Evolutionary conservation across 208 protist genomes (phyloP), one percentile per base, ranked within the genome.

Genomic region (Hexamita inflata): DNA sequence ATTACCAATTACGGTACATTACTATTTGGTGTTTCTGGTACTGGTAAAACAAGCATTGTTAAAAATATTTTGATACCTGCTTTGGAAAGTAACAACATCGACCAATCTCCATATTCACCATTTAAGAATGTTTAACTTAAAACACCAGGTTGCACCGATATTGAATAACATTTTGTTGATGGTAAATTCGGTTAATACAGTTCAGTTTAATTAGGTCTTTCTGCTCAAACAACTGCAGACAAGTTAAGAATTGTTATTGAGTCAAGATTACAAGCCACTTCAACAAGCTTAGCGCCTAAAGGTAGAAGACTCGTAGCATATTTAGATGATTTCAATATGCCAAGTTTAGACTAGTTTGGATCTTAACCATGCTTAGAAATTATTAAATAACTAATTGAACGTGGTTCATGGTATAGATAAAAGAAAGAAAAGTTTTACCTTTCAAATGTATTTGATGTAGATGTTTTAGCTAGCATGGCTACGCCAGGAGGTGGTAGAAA

Each of bases 301-400:
- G 92, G 92, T 39, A 92, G 92, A 62, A 83, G 88, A 58, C 88
- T 97, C 85, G 84, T 96, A 64, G 89, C 90, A 74, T 93, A 96
- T 77, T 85, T 96, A 62, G 94, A 98, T 85, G 94, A 98, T 76
- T 84, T 97, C 26, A 97, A 97, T 80, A 96, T 97, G 92, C 94
- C 94, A 1, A 83, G 87, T 24, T 93, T 93, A 83, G 70, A 67
- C 19, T 13, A 24, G 11, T 77, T 32, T 59, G 92, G 92, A n/a
- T 90, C 91, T 35, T 92, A 96, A 85, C 92, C 94, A 28, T 92
- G 93, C 61, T 86, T 97, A 38, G 93, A 97, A 85, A 82, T 97
- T 58, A 81, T 97, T 70, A 84, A 92, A 53, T 91, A 95, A 83
- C 95, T 90, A 90, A 87, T 97, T 74, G 91, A 96, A 75, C 94